Base-by-base conservation (phyloP, 2,329 filamentous ascomycete genomes). In the Aspergillus udagawae region DNA sequence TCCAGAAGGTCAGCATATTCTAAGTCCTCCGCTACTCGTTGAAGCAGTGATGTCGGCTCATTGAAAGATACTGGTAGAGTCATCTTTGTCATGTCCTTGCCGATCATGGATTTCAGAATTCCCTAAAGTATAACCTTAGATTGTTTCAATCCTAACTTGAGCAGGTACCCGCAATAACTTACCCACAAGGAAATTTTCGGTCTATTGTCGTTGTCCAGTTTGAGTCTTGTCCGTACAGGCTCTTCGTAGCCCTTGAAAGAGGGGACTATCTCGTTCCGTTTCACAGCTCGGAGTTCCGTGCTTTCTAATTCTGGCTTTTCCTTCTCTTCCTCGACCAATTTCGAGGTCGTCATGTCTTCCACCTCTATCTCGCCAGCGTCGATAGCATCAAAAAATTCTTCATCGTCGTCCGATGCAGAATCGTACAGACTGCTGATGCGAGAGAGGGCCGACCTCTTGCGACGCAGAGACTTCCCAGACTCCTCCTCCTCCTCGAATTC, bases 11-110 rank as follows among this genome's bases (percentile, higher is more conserved):
- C 91, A 0, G 90, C 90, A 70, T 99, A 99, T 75, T 99, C 94
- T 90, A 99, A 93, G 70, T 99, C 94, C 77, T 99, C 94, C 4
- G 91, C 91, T 47, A 95, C 93, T 71, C 94, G 90, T 74, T 97
- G 94, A 8, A 99, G 83, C 12, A 99, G 80, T 5, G 94, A 97
- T 0, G 94, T 99, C 0, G 94, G 94, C 75, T 99, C 94, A 76
- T 99, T 99, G 80, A 99, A 97, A 0, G 94, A 96, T 2, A 99
- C 94, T 0, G 94, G 94, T 21, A 99, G 79, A 0, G 94, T 97
- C 93, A 99, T 99, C 80, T 95, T 97, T 41, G 94, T 97, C 94
- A 99, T 97, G 71, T 99, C 94, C 74, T 99, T 97, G 62, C 94
- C 94, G 75, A 99, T 96, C 94, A 99, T 97, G 23, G 93, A 97